Evolutionary conservation across 805 yeast species (phyloP).

Genomic region (Kuraishia floccosa): DNA sequence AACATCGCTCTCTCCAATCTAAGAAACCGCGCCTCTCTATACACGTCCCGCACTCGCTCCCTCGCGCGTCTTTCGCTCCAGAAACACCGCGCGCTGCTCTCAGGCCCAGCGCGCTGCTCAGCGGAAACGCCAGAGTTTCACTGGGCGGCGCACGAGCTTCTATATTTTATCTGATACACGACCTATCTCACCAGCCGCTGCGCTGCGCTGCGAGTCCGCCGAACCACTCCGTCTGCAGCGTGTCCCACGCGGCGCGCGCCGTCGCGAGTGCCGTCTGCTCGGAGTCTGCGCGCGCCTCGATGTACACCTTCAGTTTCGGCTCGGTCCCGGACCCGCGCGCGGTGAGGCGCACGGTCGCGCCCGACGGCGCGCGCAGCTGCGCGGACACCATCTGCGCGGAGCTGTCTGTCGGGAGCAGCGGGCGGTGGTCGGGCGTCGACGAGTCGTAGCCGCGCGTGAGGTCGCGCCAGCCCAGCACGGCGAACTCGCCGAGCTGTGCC

Average conservation of each 20-base stretch:
- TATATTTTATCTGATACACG: too few relatives aligned
- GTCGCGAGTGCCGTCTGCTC: slow-evolving; percentile 34
- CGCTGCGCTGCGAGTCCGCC: too few relatives aligned
- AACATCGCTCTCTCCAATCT: neutral
- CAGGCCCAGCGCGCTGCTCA: too few relatives aligned
- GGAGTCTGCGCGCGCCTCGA: slow-evolving; percentile 54
- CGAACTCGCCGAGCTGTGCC: slow-evolving; percentile 39
- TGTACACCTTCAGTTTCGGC: slow-evolving; percentile 85
- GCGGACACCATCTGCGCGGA: slow-evolving; percentile 83
- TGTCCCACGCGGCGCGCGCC: slow-evolving; percentile 60
- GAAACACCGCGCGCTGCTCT: too few relatives aligned
- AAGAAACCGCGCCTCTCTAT: too few relatives aligned
- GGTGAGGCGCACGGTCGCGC: slow-evolving; percentile 54
- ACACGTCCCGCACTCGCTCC: too few relatives aligned
- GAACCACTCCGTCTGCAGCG: slow-evolving; percentile 55
- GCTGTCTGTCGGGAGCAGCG: slow-evolving; percentile 61
- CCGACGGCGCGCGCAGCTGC: slow-evolving; percentile 19
- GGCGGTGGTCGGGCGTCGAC: slow-evolving; percentile 40
- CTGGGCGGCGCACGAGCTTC: too few relatives aligned
- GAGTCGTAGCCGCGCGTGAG: slow-evolving; percentile 77
- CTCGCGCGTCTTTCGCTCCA: too few relatives aligned
- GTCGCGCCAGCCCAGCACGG: slow-evolving; percentile 67
- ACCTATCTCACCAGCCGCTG: slow-evolving; percentile 23
- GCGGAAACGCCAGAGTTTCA: too few relatives aligned
- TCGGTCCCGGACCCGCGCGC: slow-evolving; percentile 95